phyloP scores from a whole-genome alignment of 1,284 basidiomycete genomes.

The Ceratorhiza oryzae-sativae region DNA sequence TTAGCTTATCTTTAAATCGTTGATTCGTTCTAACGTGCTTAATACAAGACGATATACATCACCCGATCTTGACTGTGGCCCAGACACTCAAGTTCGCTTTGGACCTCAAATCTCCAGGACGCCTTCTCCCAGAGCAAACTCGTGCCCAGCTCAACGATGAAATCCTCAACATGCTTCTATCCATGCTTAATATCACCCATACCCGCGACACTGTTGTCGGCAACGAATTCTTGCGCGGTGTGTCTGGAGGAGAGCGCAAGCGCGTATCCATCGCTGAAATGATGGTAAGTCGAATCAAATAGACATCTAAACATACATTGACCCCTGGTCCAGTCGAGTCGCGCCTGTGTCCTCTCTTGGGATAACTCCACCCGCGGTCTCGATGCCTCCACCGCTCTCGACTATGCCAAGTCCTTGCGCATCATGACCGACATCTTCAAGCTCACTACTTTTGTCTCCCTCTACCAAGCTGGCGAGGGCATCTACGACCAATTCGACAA shows the following conservation, averaged over 20 bases:
- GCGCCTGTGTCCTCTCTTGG: conserved; percentile 52
- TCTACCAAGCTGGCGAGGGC: conserved; percentile 60
- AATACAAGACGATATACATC: conserved; percentile 59
- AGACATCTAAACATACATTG: neutral
- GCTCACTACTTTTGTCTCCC: conserved; percentile 55
- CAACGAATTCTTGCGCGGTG: conserved; percentile 63
- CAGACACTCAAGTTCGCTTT: conserved; percentile 63
- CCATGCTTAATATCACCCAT: conserved; percentile 67
- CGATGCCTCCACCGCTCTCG: conserved; percentile 64
- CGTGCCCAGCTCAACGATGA: conserved; percentile 57
- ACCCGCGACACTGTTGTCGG: conserved; percentile 63
- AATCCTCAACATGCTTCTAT: conserved; percentile 60
- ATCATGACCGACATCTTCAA: conserved; percentile 60
- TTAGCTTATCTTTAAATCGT: conserved; percentile 43
- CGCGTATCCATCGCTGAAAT: conserved; percentile 67
- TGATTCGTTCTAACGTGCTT: conserved; percentile 25
- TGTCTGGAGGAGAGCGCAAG: conserved; percentile 66
- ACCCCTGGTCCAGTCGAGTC: conserved; percentile 44
- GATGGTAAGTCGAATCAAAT: conserved; percentile 54
- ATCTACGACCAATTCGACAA: conserved; percentile 57
- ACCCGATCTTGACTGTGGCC: conserved; percentile 65
- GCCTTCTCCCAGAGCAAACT: conserved; percentile 56
- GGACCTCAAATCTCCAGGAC: conserved; percentile 59
- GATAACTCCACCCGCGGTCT: conserved; percentile 65
- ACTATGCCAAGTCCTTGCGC: conserved; percentile 63